phyloP scores from a whole-genome alignment of 805 yeast species.

The Candida palmyrensis region DNA sequence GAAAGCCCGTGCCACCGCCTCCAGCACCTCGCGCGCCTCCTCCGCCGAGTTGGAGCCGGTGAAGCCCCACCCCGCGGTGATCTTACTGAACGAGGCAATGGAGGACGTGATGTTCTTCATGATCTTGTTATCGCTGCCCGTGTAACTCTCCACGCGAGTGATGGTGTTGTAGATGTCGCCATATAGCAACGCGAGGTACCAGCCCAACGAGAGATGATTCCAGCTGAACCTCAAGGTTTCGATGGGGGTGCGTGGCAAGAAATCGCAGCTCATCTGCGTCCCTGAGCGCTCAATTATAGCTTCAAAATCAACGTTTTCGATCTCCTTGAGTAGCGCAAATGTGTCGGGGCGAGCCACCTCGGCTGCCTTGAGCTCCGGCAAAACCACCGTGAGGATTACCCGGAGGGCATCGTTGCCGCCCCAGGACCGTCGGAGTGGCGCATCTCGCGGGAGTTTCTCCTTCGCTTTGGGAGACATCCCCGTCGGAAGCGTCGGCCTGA shows the following conservation, averaged over 20 bases:
- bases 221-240: constrained; percentile 51
- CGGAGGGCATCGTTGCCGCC: constrained; percentile 49
- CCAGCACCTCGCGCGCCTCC: too few relatives aligned
- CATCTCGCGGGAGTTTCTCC: constrained; percentile 47
- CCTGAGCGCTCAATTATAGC: constrained; percentile 15
- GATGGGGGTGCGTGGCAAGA: constrained; percentile 37
- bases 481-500: constrained; percentile 47
- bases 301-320: constrained; percentile 33
- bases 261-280: constrained; percentile 35
- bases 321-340: constrained; percentile 31
- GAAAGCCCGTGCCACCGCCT: too few relatives aligned
- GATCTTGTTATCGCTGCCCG: constrained; percentile 23
- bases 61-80: constrained; percentile 22
- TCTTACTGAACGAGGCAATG: constrained; percentile 30
- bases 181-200: constrained; percentile 71
- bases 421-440: constrained; percentile 50
- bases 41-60: constrained; percentile 14
- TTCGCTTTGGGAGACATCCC: constrained; percentile 59
- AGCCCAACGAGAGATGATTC: constrained; percentile 61
- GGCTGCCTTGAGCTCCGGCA: constrained; percentile 30
- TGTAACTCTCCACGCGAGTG: constrained; percentile 14
- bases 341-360: constrained; percentile 15
- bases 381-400: constrained; percentile 33
- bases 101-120: constrained; percentile 36
- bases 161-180: constrained; percentile 42